phyloP scores from a whole-genome alignment of 1,284 basidiomycete species.

The Ceratobasidium papillatum region DNA sequence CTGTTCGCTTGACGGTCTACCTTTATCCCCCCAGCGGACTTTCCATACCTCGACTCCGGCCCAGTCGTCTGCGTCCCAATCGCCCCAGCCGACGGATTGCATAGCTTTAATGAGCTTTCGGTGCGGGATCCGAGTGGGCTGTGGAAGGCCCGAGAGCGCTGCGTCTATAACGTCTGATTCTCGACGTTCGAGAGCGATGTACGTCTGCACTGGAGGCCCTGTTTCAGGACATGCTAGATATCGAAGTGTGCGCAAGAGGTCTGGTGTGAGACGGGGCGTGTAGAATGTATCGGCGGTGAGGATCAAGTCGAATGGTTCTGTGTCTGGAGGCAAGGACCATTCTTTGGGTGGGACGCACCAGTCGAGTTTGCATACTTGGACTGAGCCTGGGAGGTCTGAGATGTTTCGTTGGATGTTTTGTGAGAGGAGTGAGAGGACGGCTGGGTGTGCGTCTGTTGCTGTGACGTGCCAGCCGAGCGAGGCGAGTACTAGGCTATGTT shows the following conservation, averaged over 20 bases:
- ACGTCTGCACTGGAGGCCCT: slow-evolving; percentile 58
- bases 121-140: slow-evolving; percentile 63
- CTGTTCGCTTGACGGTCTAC: background rate
- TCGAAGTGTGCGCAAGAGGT: slow-evolving; percentile 75
- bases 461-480: slow-evolving; percentile 78
- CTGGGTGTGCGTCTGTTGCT: slow-evolving; percentile 78
- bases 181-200: slow-evolving; percentile 78
- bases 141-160: slow-evolving; percentile 62
- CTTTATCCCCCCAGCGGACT: slow-evolving; percentile 1
- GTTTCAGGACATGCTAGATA: slow-evolving; percentile 56
- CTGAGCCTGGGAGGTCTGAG: slow-evolving; percentile 52
- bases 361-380: slow-evolving; percentile 69
- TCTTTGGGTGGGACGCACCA: slow-evolving; percentile 65
- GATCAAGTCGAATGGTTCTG: slow-evolving; percentile 77
- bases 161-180: slow-evolving; percentile 72
- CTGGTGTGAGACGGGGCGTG: slow-evolving; percentile 66
- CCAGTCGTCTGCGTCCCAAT: slow-evolving; percentile 76
- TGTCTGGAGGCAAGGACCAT: slow-evolving; percentile 63
- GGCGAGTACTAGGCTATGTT: slow-evolving; percentile 68
- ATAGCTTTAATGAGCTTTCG: slow-evolving; percentile 70
- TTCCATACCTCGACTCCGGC: slow-evolving; percentile 80
- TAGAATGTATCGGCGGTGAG: slow-evolving; percentile 89
- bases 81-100: slow-evolving; percentile 60
- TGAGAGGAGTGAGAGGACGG: slow-evolving; percentile 71
- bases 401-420: slow-evolving; percentile 70